A percentile compares a stretch with the other conserved stretches of the same genome.
These are phyloP conservation scores for Cyclotella choctawhatcheeana DNA, from an alignment of 108 stramenopile species.

Conservation along the genomic window DNA sequence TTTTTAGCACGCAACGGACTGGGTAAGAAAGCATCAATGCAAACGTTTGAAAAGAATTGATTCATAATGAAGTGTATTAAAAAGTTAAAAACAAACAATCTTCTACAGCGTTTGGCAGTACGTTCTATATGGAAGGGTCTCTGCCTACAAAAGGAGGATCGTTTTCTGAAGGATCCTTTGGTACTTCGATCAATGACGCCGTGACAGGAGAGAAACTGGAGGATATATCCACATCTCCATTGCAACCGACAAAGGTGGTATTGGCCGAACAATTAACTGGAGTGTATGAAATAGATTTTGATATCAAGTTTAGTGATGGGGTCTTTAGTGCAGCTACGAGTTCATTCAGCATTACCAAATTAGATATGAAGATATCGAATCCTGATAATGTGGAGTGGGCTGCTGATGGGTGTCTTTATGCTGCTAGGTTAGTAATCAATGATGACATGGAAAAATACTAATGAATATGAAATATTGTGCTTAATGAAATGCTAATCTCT, in stretches of 20 bases:
- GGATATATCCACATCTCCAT: conserved; percentile 40
- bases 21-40: too few species aligned
- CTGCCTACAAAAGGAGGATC: conserved; percentile 17
- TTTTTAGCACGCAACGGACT: conserved; percentile 46
- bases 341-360: conserved; percentile 19
- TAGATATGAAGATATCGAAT: background rate
- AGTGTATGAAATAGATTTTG: conserved; percentile 22
- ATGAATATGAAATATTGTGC: too few species aligned
- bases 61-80: background rate
- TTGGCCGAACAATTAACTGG: conserved; percentile 21
- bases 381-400: conserved; percentile 53
- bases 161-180: conserved; percentile 5
- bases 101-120: conserved; percentile 21
- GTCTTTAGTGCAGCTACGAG: conserved; percentile 3
- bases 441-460: too few species aligned
- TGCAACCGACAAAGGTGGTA: conserved; percentile 22
- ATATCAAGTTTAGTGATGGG: conserved; percentile 15
- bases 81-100: background rate
- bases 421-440: too few species aligned
- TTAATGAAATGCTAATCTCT: too few species aligned
- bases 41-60: background rate
- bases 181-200: conserved; percentile 2
- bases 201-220: conserved; percentile 26
- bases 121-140: conserved; percentile 13
- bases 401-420: conserved; percentile 27